Evolutionary conservation across 2,329 filamentous ascomycete genomes (phyloP).

Genomic region (Acrocalymma vagum): DNA sequence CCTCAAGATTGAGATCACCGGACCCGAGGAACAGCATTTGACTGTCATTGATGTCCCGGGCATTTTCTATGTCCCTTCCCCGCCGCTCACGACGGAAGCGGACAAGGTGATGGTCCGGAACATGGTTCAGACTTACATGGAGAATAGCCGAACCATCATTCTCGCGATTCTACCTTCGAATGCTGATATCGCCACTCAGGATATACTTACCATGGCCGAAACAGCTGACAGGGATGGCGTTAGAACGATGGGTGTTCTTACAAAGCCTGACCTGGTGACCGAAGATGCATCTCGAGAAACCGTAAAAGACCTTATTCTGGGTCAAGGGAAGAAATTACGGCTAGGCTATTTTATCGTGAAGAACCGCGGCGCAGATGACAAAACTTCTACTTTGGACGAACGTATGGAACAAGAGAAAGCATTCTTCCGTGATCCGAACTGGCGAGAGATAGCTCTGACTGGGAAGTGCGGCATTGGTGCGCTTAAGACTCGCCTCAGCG

Average conservation of each 20-base stretch:
- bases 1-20: constrained; percentile 29
- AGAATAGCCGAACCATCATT: constrained; percentile 26
- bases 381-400: constrained; percentile 24
- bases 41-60: constrained; percentile 55
- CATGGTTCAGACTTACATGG: constrained; percentile 26
- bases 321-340: constrained; percentile 28
- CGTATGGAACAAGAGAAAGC: constrained; percentile 40
- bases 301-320: constrained; percentile 31
- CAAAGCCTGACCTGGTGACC: constrained; percentile 47
- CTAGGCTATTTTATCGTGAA: constrained; percentile 45
- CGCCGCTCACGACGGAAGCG: constrained; percentile 14
- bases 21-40: constrained; percentile 39
- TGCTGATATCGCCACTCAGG: constrained; percentile 56
- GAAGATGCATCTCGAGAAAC: constrained; percentile 25
- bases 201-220: constrained; percentile 54
- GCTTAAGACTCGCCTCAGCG: constrained; percentile 50
- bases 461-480: constrained; percentile 49
- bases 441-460: constrained; percentile 1
- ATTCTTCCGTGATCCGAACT: constrained; percentile 40
- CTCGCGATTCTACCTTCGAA: constrained; percentile 26
- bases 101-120: constrained; percentile 20
- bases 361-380: constrained; percentile 38
- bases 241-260: constrained; percentile 48
- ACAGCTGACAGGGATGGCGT: constrained; percentile 39
- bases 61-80: constrained; percentile 39